Conservation (phyloP, 192 early-diverging fungal species). For the Backusella australiensis region DNA sequence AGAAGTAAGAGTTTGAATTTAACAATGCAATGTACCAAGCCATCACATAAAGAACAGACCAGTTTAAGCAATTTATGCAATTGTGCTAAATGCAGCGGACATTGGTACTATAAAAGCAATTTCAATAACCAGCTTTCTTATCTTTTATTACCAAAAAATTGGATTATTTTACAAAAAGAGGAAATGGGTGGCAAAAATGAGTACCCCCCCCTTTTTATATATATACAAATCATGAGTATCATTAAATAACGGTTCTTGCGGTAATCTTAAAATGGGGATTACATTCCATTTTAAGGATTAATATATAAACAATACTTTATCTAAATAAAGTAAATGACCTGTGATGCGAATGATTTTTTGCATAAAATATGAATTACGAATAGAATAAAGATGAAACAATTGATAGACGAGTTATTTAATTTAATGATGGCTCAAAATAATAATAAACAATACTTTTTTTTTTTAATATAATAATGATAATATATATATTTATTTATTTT, state of each 20-base stretch:
- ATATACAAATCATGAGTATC: neutral
- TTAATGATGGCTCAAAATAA: constrained; percentile 3
- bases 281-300: neutral
- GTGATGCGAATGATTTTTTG: neutral
- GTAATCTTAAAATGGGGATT: neutral
- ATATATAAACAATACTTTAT: neutral
- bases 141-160: neutral
- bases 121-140: neutral
- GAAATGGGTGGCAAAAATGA: neutral
- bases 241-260: neutral
- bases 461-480: neutral
- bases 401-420: neutral
- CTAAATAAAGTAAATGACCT: neutral
- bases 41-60: neutral
- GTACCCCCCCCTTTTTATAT: neutral
- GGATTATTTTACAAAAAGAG: neutral
- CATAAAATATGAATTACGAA: constrained; percentile 1
- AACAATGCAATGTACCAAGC: neutral
- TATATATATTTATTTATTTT: neutral
- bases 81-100: neutral
- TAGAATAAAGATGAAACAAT: neutral
- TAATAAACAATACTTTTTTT: neutral
- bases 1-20: neutral
- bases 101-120: neutral
- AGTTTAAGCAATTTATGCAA: neutral